A percentile compares a stretch with the other conserved stretches of the same genome.
Conservation (phyloP, 2,329 filamentous ascomycete species). For the Aspergillus hortae region DNA sequence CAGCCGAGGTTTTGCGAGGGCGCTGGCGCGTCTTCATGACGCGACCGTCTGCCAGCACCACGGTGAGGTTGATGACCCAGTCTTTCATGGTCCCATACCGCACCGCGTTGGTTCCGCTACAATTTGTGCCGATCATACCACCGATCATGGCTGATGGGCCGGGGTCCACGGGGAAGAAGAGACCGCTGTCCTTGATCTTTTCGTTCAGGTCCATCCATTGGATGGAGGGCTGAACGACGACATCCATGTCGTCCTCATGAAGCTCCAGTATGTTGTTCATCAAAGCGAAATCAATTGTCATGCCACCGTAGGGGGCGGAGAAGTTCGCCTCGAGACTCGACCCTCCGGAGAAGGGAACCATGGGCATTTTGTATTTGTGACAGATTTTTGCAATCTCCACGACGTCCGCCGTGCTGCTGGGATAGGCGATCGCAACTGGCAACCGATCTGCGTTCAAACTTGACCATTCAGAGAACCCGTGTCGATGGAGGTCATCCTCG, state of each 20-base stretch:
- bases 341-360: slow-evolving; percentile 83
- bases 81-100: slow-evolving; percentile 75
- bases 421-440: slow-evolving; percentile 64
- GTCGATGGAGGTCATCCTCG: slow-evolving; percentile 59
- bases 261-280: slow-evolving; percentile 82
- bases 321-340: slow-evolving; percentile 88
- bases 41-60: slow-evolving; percentile 66
- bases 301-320: slow-evolving; percentile 77
- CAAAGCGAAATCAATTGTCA: slow-evolving; percentile 82
- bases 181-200: slow-evolving; percentile 65
- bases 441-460: slow-evolving; percentile 62
- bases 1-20: slow-evolving; percentile 66
- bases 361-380: slow-evolving; percentile 73
- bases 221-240: slow-evolving; percentile 86
- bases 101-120: slow-evolving; percentile 59
- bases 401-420: slow-evolving; percentile 62
- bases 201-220: slow-evolving; percentile 91
- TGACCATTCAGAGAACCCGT: slow-evolving; percentile 70
- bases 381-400: slow-evolving; percentile 66
- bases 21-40: slow-evolving; percentile 65
- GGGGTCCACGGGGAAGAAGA: slow-evolving; percentile 91
- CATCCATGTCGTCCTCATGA: slow-evolving; percentile 84
- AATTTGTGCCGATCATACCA: slow-evolving; percentile 65
- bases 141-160: slow-evolving; percentile 61
- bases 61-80: slow-evolving; percentile 68